A percentile compares a stretch with the other conserved stretches of the same genome.
Evolutionary conservation across 192 early-diverging fungal genomes (phyloP).

Genomic region (Phlyctochytrium bullatum): DNA sequence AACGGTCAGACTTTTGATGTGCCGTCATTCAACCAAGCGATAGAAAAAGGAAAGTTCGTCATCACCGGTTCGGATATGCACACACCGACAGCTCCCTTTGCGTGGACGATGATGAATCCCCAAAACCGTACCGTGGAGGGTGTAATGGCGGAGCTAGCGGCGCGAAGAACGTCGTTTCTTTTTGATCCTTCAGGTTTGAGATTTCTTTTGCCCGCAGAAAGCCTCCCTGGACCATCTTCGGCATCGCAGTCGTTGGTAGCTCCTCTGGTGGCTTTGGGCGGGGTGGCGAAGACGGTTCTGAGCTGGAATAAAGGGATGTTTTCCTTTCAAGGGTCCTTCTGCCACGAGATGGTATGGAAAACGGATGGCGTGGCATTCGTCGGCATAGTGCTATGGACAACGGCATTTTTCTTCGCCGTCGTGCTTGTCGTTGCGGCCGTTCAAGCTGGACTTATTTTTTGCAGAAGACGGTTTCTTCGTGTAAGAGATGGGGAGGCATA

Average conservation of each 20-base stretch:
- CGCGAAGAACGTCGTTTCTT: not conserved
- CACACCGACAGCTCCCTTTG: not conserved
- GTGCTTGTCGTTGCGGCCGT: no score
- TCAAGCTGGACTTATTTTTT: no score
- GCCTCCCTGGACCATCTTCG: not conserved
- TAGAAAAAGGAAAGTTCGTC: not conserved
- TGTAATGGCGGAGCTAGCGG: not conserved
- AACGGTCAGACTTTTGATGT: not conserved
- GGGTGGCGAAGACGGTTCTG: not conserved
- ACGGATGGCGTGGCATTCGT: not conserved
- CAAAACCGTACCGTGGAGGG: not conserved
- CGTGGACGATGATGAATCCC: not conserved
- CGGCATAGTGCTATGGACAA: no score
- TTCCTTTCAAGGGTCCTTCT: not conserved
- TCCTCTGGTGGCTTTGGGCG: not conserved
- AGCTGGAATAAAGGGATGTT: not conserved
- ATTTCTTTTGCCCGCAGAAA: not conserved
- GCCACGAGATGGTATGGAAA: no score
- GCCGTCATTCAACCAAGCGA: not conserved
- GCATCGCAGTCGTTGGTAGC: not conserved
- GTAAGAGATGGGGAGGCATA: not conserved
- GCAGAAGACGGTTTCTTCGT: not conserved
- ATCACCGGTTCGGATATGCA: not conserved
- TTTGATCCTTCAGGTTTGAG: not conserved
- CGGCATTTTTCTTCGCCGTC: no score